Evolutionary conservation across 257 asterid species (phyloP), one percentile per base, ranked within the genome.

Genomic region (Ajuga chamaepitys): DNA sequence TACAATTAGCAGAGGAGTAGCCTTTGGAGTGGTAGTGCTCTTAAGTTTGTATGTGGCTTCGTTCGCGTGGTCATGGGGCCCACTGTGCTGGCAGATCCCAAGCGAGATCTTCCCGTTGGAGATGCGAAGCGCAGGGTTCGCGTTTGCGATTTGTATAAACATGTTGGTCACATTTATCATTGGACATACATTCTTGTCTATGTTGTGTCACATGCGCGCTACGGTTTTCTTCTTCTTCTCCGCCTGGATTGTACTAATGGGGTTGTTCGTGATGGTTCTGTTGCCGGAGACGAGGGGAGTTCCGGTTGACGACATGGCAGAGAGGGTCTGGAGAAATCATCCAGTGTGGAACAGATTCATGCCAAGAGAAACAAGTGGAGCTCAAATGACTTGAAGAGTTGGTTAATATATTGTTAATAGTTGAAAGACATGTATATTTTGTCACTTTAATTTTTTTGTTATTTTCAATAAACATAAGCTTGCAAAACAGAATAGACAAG

Each of bases 41-140:
- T 84, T 86, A 35, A 86, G 96, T 60, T 9, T 75, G 7, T 88
- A 67, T 12, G 96, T 88, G 20, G 84, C 84, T 92, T 58, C 87
- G 3, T 88, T 88, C 44, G 92, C 96, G 0, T 86, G 96, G 96
- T 88, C 96, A 1, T 88, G 93, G 95, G 95, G 96, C 0, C 96
- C 95, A 0, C 74, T 88, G 41, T 92, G 95, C 0, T 86, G 95
- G 96, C 57, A 86, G 3, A 76, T 88, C 4, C 95, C 96, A 0
- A 81, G 90, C 20, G 96, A 88, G 57, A 78, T 84, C 3, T 86
- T 80, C 80, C 96, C 96, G 0, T 3, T 88, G 34, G 96, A 88
- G 71, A 84, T 90, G 0, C 64, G 92, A 41, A 80, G 95, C 0
- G 82, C 96, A 0, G 96, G 96, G 1, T 86, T 86, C 44, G 93